Conservation (phyloP, 2,329 filamentous ascomycete species). For the Botrytis deweyae region DNA sequence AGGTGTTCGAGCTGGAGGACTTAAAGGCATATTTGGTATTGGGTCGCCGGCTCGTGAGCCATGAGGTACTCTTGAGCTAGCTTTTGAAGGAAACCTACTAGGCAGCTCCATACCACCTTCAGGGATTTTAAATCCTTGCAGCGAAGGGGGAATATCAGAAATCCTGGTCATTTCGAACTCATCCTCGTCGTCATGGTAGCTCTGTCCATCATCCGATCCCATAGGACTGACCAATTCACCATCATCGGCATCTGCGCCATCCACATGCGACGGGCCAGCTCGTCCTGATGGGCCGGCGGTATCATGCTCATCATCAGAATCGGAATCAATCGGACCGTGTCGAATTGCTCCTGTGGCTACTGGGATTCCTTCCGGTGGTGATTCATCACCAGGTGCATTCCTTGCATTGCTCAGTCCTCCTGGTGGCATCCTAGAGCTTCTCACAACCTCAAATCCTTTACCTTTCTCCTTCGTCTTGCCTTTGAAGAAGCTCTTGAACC, state of each 20-base stretch:
- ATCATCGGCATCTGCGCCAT: slow-evolving; percentile 25
- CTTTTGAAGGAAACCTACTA: slow-evolving; percentile 61
- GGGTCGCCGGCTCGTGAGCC: slow-evolving; percentile 23
- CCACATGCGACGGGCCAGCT: slow-evolving; percentile 42
- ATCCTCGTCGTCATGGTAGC: slow-evolving; percentile 47
- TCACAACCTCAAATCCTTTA: slow-evolving; percentile 95
- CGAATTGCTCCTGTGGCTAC: slow-evolving; percentile 47
- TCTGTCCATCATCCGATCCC: slow-evolving; percentile 46
- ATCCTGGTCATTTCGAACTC: slow-evolving; percentile 46
- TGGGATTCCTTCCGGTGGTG: slow-evolving; percentile 65
- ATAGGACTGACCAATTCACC: slow-evolving; percentile 35
- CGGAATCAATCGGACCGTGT: slow-evolving; percentile 63
- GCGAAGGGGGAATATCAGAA: slow-evolving; percentile 52
- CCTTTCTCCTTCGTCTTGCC: slow-evolving; percentile 91
- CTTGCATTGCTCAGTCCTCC: slow-evolving; percentile 55
- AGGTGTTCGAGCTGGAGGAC: slow-evolving; percentile 28
- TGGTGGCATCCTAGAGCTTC: slow-evolving; percentile 82
- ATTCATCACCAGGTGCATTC: slow-evolving; percentile 61
- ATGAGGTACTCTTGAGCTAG: slow-evolving; percentile 44
- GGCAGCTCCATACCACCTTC: slow-evolving; percentile 47
- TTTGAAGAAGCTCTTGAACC: slow-evolving; percentile 77
- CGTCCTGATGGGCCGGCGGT: slow-evolving; percentile 37
- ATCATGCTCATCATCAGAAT: slow-evolving; percentile 46
- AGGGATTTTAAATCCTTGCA: slow-evolving; percentile 58
- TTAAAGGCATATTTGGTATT: slow-evolving; percentile 43